Evolutionary conservation across 352 stramenopile genomes (phyloP).

Genomic region (Chrysophaeum taylorii): DNA sequence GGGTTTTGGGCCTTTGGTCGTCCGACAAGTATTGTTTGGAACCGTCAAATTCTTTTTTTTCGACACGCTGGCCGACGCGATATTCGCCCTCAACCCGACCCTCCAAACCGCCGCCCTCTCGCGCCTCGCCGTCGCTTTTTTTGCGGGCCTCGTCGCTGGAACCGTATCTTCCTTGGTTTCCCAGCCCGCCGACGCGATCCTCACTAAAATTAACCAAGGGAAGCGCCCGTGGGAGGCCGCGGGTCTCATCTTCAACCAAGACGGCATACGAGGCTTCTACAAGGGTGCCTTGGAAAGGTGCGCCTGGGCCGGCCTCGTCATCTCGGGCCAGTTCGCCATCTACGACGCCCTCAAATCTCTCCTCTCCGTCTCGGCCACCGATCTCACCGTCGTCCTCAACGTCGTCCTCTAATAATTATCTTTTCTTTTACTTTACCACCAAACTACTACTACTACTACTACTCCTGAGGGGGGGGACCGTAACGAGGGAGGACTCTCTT

Average conservation of each 20-base stretch:
- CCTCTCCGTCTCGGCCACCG: background rate
- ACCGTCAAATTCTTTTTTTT: constrained; percentile 67
- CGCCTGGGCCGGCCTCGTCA: constrained; percentile 56
- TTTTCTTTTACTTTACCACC: too few relatives aligned
- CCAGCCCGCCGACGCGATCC: constrained; percentile 59
- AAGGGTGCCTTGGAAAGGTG: constrained; percentile 46
- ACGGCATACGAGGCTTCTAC: constrained; percentile 39
- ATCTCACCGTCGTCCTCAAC: background rate
- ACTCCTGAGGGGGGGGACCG: too few relatives aligned
- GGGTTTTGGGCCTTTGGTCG: constrained; percentile 52
- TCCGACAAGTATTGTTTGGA: constrained; percentile 63
- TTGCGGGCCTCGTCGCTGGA: constrained; percentile 51
- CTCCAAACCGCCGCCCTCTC: constrained; percentile 41
- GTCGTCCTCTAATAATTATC: background rate
- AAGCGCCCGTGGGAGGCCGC: constrained; percentile 34
- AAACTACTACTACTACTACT: too few relatives aligned
- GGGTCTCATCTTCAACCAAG: constrained; percentile 43
- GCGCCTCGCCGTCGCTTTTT: constrained; percentile 45
- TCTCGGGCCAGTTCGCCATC: constrained; percentile 62
- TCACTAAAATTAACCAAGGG: constrained; percentile 51
- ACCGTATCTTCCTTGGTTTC: constrained; percentile 48
- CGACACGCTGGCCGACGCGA: constrained; percentile 47
- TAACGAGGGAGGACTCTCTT: too few relatives aligned
- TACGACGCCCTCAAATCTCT: constrained; percentile 41
- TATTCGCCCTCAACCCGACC: constrained; percentile 36